These are phyloP conservation scores for Ophiobolus disseminans DNA, from an alignment of 2,329 filamentous ascomycete genomes.

Conservation along the genomic window DNA sequence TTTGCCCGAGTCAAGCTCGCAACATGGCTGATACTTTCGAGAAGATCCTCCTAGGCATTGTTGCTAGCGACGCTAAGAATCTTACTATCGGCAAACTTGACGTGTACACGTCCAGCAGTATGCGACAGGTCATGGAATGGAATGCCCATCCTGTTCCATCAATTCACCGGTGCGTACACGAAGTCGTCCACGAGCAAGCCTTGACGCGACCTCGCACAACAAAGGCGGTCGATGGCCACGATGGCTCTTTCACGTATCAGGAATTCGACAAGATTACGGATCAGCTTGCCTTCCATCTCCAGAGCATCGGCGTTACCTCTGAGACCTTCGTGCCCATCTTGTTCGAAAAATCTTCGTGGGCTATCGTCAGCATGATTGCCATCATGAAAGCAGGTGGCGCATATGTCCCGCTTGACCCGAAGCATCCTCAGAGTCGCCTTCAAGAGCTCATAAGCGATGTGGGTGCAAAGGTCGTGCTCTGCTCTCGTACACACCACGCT, in stretches of 20 bases:
- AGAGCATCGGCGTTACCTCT: conserved; percentile 31
- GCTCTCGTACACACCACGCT: conserved; percentile 28
- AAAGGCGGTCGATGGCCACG: conserved; percentile 41
- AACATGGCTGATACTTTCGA: conserved; percentile 42
- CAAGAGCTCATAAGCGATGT: conserved; percentile 44
- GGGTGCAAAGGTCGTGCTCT: conserved; percentile 36
- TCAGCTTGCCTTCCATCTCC: conserved; percentile 34
- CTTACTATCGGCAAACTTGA: conserved; percentile 35
- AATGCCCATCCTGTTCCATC: conserved; percentile 34
- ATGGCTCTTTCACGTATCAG: conserved; percentile 41
- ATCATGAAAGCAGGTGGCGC: conserved; percentile 50
- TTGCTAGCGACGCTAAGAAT: conserved; percentile 18
- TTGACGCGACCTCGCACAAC: conserved; percentile 34
- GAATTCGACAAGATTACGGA: conserved; percentile 42
- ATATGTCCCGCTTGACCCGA: conserved; percentile 49
- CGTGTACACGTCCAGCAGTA: conserved; percentile 27
- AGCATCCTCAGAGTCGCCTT: conserved; percentile 46
- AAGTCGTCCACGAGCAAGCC: conserved; percentile 40
- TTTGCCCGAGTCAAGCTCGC: conserved; percentile 33
- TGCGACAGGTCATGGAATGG: conserved; percentile 37
- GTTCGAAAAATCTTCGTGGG: conserved; percentile 46
- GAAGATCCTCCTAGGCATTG: conserved; percentile 32
- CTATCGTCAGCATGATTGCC: conserved; percentile 44
- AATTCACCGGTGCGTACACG: conserved; percentile 38
- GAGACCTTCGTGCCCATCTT: conserved; percentile 46